Conservation (phyloP, 177 flowering plant genomes). For the Telopea speciosissima region DNA sequence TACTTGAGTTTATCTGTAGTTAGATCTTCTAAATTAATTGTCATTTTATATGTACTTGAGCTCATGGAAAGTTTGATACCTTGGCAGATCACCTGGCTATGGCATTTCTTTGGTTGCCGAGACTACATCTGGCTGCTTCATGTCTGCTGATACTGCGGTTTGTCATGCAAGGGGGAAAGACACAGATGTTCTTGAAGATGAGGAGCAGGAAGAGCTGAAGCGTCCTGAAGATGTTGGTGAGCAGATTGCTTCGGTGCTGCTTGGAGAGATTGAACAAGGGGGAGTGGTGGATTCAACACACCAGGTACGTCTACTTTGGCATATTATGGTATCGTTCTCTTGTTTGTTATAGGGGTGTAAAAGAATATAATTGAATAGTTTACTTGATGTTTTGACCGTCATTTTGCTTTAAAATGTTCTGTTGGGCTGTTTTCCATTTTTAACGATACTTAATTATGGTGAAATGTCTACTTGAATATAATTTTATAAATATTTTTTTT, state of each 20-base stretch:
- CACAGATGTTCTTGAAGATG: slow-evolving; percentile 39
- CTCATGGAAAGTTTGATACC: slow-evolving; percentile 9
- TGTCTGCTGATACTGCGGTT: slow-evolving; percentile 74
- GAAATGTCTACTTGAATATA: no score
- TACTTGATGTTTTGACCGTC: not conserved
- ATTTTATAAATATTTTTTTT: no score
- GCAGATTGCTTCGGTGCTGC: slow-evolving; percentile 66
- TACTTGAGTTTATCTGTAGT: not conserved
- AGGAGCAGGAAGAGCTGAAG: slow-evolving; percentile 37
- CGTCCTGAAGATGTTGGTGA: slow-evolving; percentile 73
- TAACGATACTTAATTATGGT: no score
- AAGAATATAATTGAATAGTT: no score
- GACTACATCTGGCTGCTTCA: slow-evolving; percentile 74
- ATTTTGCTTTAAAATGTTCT: not conserved
- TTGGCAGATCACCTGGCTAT: slow-evolving; percentile 85
- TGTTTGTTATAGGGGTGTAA: not conserved
- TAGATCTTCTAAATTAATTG: not conserved
- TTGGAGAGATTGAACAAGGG: slow-evolving; percentile 79
- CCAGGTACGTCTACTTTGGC: slow-evolving; percentile 53
- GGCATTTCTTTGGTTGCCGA: slow-evolving; percentile 89
- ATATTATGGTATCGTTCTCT: not conserved
- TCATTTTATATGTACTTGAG: not conserved
- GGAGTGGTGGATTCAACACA: slow-evolving; percentile 96
- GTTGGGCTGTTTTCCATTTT: not conserved
- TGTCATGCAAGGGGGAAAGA: slow-evolving; percentile 39